phyloP scores from a whole-genome alignment of 768 basidiomycete species.

The Agrocybe chaxingu region DNA sequence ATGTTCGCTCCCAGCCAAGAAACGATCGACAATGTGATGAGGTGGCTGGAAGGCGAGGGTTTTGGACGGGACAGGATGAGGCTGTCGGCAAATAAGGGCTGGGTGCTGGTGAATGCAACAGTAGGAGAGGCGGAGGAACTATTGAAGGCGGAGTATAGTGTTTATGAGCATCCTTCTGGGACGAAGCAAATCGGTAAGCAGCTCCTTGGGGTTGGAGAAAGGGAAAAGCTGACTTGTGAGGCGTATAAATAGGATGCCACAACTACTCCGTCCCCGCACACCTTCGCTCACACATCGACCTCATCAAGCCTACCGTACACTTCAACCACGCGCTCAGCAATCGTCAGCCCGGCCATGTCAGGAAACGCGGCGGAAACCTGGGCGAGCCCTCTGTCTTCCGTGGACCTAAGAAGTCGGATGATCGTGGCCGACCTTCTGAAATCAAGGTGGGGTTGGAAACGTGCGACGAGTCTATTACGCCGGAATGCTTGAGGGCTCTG shows the following conservation, averaged over 20 bases:
- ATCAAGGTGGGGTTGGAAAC: slow-evolving; percentile 18
- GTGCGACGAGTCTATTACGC: slow-evolving; percentile 34
- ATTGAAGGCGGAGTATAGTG: slow-evolving; percentile 43
- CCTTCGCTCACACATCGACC: slow-evolving; percentile 36
- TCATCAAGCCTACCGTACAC: slow-evolving; percentile 41
- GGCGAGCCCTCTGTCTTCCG: slow-evolving; percentile 13
- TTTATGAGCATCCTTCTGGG: slow-evolving; percentile 36
- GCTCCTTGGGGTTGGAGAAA: not conserved
- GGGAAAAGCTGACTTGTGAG: too few species aligned
- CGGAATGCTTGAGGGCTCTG: slow-evolving; percentile 36
- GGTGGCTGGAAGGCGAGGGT: slow-evolving; percentile 43
- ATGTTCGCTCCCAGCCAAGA: slow-evolving; percentile 43
- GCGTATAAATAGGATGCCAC: slow-evolving; percentile 28
- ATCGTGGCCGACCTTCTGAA: slow-evolving; percentile 4
- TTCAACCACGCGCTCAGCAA: slow-evolving; percentile 31
- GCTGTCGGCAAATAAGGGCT: slow-evolving; percentile 36
- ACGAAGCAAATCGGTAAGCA: slow-evolving; percentile 33
- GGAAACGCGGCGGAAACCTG: slow-evolving; percentile 10
- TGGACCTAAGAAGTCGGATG: slow-evolving; percentile 18
- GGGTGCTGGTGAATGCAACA: slow-evolving; percentile 40
- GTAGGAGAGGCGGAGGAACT: slow-evolving; percentile 39
- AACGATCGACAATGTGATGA: slow-evolving; percentile 35
- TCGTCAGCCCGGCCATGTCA: slow-evolving; percentile 2
- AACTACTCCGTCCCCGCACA: slow-evolving; percentile 37
- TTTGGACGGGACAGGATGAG: slow-evolving; percentile 33